A percentile compares a stretch with the other conserved stretches of the same genome.
Conservation (phyloP, 306 rosid species). For the Fragaria nilgerrensis region DNA sequence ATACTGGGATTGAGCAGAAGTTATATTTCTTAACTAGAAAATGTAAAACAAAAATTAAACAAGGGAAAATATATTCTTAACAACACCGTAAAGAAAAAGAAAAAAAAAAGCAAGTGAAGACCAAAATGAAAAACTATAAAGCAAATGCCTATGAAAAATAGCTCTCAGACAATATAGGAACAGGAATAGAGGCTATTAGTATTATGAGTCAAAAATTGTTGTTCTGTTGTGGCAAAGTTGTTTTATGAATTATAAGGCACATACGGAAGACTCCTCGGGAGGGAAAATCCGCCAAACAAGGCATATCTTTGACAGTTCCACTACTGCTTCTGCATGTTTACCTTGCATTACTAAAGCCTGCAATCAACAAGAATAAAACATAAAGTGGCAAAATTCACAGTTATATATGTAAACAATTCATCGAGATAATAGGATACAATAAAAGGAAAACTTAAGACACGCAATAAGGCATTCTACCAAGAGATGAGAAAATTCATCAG, state of each 20-base stretch:
- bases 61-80: no score
- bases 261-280: slow-evolving; percentile 85
- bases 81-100: not conserved
- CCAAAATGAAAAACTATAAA: slow-evolving; percentile 1
- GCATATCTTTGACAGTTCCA: slow-evolving; percentile 81
- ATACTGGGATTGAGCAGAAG: not conserved
- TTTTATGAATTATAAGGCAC: slow-evolving; percentile 22
- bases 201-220: not conserved
- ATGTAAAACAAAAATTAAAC: not conserved
- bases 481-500: not conserved
- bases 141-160: not conserved
- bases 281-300: slow-evolving; percentile 66
- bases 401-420: not conserved
- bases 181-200: not conserved
- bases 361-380: slow-evolving; percentile 13
- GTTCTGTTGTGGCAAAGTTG: not conserved
- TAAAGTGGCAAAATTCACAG: not conserved
- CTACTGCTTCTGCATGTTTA: slow-evolving; percentile 58
- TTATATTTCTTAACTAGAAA: not conserved
- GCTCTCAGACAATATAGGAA: not conserved
- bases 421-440: not conserved
- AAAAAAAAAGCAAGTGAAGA: not conserved
- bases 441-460: not conserved
- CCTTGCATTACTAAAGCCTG: slow-evolving; percentile 93
- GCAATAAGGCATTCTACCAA: not conserved